A percentile compares a stretch with the other conserved stretches of the same genome.
phyloP scores from a whole-genome alignment of 352 stramenopile genomes.

The Pythium grandisporangium region DNA sequence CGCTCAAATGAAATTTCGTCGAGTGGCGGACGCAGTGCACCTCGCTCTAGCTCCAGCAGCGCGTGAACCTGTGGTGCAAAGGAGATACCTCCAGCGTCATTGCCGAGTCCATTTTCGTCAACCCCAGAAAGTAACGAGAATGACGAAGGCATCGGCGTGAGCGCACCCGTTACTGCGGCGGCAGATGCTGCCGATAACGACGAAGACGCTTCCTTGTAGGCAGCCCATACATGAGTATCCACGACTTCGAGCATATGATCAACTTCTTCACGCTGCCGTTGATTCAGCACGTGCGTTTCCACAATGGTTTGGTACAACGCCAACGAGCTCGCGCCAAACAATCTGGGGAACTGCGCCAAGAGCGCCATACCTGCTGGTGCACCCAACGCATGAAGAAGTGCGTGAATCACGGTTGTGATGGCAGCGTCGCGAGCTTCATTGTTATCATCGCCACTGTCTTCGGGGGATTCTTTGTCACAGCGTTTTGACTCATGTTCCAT shows the following conservation, averaged over 20 bases:
- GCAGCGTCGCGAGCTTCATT: conserved; percentile 44
- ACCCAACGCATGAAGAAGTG: conserved; percentile 52
- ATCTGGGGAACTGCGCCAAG: conserved; percentile 43
- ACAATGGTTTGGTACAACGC: conserved; percentile 76
- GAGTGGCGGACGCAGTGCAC: conserved; percentile 23
- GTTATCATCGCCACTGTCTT: conserved; percentile 21
- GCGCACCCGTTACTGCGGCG: no score
- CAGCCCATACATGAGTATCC: conserved; percentile 74
- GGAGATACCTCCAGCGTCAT: conserved; percentile 30
- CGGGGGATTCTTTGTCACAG: conserved; percentile 13
- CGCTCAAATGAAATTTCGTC: conserved; percentile 34
- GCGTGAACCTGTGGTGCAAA: conserved; percentile 64
- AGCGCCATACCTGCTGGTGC: conserved; percentile 45
- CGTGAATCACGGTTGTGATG: conserved; percentile 54
- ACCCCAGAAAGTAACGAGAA: no score
- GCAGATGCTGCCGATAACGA: no score
- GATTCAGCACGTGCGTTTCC: conserved; percentile 52
- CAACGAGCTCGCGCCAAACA: conserved; percentile 56
- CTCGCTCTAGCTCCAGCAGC: conserved; percentile 59
- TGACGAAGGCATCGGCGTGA: no score
- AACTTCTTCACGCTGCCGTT: conserved; percentile 57
- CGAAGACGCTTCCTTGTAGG: conserved; percentile 59
- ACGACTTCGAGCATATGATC: conserved; percentile 70
- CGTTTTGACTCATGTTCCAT: no score
- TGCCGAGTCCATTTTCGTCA: no score